Percentiles rank a stretch among this genome's conserved stretches.
These are phyloP conservation scores for Paecilomyces formosus DNA, from an alignment of 2,329 filamentous ascomycete genomes.

Conservation along the genomic window DNA sequence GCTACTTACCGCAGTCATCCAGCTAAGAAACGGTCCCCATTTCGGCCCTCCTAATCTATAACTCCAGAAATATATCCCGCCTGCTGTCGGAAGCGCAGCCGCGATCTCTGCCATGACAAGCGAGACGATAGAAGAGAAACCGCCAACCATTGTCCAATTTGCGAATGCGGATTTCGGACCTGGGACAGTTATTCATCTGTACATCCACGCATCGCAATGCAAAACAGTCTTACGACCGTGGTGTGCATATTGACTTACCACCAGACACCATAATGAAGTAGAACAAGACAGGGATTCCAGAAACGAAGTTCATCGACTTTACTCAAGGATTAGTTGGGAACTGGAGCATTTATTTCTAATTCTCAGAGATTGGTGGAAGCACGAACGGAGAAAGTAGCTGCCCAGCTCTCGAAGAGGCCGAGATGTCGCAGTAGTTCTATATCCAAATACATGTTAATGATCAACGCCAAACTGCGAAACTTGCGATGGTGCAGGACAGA, in stretches of 20 bases:
- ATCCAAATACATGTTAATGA: background rate
- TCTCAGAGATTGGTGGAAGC: background rate
- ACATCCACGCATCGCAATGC: background rate
- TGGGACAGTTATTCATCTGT: background rate
- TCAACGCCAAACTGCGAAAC: background rate
- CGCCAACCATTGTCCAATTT: slow-evolving; percentile 34
- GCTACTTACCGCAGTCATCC: slow-evolving; percentile 26
- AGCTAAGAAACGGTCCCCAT: slow-evolving; percentile 31
- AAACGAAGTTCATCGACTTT: slow-evolving; percentile 30
- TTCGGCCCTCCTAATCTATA: slow-evolving; percentile 28
- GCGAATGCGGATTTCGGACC: slow-evolving; percentile 29
- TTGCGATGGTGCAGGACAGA: background rate
- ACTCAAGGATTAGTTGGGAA: background rate
- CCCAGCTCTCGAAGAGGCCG: slow-evolving; percentile 27
- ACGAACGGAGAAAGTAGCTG: slow-evolving; percentile 21
- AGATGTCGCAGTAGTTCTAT: background rate
- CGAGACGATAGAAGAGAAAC: slow-evolving; percentile 27
- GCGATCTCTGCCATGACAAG: slow-evolving; percentile 33
- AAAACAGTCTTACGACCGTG: background rate
- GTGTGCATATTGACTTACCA: slow-evolving; percentile 3
- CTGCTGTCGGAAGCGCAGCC: slow-evolving; percentile 29
- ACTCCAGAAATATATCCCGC: slow-evolving; percentile 34
- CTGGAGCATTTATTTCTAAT: too few species aligned
- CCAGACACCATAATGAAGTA: slow-evolving; percentile 34
- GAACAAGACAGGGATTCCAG: slow-evolving; percentile 33